These are phyloP conservation scores for Globisporangium paroecandrum DNA, from an alignment of 352 stramenopile genomes.

Conservation along the genomic window DNA sequence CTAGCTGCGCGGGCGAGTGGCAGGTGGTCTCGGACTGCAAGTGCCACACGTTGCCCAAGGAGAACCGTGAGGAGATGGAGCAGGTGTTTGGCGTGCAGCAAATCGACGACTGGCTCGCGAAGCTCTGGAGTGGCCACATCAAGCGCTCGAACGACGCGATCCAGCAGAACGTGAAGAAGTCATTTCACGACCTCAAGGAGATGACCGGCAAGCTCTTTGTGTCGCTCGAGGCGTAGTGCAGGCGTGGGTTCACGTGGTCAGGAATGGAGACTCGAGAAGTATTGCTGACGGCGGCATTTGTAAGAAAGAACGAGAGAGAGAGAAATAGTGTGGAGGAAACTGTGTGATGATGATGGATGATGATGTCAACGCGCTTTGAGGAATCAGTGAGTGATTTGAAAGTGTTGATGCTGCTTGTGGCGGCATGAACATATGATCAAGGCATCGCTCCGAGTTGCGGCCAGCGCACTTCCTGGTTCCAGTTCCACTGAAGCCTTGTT, in stretches of 20 bases:
- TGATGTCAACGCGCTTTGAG: not conserved
- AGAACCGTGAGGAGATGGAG: constrained; percentile 63
- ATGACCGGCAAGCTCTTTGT: constrained; percentile 59
- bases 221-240: constrained; percentile 11
- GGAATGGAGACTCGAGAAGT: not conserved
- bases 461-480: not conserved
- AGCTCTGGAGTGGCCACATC: constrained; percentile 44
- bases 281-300: not conserved
- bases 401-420: not conserved
- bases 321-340: not conserved
- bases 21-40: constrained; percentile 68
- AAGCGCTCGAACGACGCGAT: constrained; percentile 26
- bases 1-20: constrained; percentile 39
- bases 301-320: not conserved
- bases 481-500: not conserved
- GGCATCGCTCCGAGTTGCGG: not conserved
- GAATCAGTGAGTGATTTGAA: not conserved
- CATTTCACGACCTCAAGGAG: constrained; percentile 51
- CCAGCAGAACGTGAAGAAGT: constrained; percentile 52
- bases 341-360: not conserved
- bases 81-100: constrained; percentile 49
- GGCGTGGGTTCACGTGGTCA: not conserved
- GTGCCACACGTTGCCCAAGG: constrained; percentile 49
- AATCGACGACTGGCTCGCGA: constrained; percentile 65
- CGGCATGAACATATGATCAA: not conserved